phyloP scores from a whole-genome alignment of 192 early-diverging fungal genomes.

The Backusella psychrophila region DNA sequence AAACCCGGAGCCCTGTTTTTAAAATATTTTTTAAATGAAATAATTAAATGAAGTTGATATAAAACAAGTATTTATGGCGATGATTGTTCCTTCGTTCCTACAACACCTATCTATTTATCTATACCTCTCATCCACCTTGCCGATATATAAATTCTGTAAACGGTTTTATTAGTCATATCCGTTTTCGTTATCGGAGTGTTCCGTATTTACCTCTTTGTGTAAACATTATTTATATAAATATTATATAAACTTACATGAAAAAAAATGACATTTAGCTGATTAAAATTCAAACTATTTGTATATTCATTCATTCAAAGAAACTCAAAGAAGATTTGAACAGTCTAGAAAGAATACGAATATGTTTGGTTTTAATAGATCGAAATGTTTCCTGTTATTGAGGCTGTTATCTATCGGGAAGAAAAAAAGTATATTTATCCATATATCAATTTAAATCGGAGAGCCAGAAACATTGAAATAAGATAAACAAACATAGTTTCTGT shows the following conservation, averaged over 20 bases:
- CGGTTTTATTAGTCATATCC: neutral
- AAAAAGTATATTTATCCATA: constrained; percentile 1
- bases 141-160: neutral
- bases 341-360: neutral
- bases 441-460: constrained; percentile 2
- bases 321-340: neutral
- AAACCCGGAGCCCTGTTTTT: neutral
- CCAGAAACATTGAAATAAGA: neutral
- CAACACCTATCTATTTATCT: neutral
- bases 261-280: neutral
- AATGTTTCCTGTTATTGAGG: neutral
- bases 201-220: neutral
- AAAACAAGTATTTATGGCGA: neutral
- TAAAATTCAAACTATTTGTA: neutral
- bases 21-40: neutral
- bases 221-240: neutral
- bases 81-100: neutral
- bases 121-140: neutral
- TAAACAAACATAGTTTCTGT: neutral
- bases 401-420: neutral
- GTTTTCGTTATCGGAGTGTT: neutral
- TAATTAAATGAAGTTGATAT: neutral
- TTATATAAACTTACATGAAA: neutral
- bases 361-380: neutral
- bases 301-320: neutral